These are phyloP conservation scores for Chlamydomonas schloesseri DNA, from an alignment of 139 green algal species.

Conservation along the genomic window DNA sequence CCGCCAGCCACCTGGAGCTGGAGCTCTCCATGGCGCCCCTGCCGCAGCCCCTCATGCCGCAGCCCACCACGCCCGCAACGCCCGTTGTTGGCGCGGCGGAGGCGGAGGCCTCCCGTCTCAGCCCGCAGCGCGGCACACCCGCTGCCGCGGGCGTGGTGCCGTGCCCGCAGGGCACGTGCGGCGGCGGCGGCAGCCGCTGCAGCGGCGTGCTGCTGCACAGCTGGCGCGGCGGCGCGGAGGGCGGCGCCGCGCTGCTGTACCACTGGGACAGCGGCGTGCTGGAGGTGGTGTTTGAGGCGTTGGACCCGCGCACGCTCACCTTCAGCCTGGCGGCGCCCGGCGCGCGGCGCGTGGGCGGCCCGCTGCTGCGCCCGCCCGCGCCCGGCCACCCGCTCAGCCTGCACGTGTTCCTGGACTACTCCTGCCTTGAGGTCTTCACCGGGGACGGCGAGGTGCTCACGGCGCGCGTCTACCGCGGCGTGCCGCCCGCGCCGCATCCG, in stretches of 20 bases:
- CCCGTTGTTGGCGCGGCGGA: background rate
- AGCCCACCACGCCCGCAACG: background rate
- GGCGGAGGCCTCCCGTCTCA: background rate
- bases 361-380: constrained; percentile 22
- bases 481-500: constrained; percentile 44
- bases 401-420: constrained; percentile 84
- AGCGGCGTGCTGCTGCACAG: constrained; percentile 18
- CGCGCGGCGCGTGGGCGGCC: constrained; percentile 59
- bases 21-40: background rate
- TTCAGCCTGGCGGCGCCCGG: constrained; percentile 68
- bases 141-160: background rate
- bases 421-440: constrained; percentile 78
- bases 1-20: constrained; percentile 6
- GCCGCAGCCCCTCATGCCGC: background rate
- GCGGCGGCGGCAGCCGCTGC: constrained; percentile 9
- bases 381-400: constrained; percentile 65
- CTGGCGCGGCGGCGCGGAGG: constrained; percentile 77
- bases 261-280: constrained; percentile 71
- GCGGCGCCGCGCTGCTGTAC: constrained; percentile 81
- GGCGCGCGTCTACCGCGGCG: constrained; percentile 85
- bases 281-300: constrained; percentile 75
- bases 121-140: background rate
- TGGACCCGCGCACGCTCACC: constrained; percentile 69
- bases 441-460: constrained; percentile 72
- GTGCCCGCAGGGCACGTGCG: background rate